These are phyloP conservation scores for Dactylellina drechsleri DNA, from an alignment of 2,329 filamentous ascomycete species.

Conservation along the genomic window DNA sequence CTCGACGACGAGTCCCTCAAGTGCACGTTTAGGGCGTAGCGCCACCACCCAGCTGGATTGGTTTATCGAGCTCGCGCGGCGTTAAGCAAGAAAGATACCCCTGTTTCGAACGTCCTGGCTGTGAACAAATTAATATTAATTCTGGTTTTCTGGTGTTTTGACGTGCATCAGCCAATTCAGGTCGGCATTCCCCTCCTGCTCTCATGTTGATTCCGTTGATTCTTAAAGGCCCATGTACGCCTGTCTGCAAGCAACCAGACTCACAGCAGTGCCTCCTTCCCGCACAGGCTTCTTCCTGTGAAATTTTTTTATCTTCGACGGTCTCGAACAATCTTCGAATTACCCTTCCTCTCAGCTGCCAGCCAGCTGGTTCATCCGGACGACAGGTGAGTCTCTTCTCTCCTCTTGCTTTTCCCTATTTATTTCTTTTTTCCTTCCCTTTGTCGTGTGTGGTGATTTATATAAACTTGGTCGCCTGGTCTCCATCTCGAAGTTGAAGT, in stretches of 20 bases:
- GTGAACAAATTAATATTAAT: slow-evolving; percentile 18
- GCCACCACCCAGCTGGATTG: slow-evolving; percentile 38
- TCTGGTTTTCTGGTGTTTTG: slow-evolving; percentile 37
- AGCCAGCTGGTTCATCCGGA: not conserved
- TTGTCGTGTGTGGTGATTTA: not conserved
- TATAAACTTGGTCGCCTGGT: not conserved
- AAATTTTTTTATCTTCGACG: slow-evolving; percentile 12
- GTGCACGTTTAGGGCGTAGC: slow-evolving; percentile 15
- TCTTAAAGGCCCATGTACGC: slow-evolving; percentile 28
- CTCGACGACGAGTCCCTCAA: not conserved
- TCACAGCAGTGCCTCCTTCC: slow-evolving; percentile 29
- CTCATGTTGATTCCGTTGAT: slow-evolving; percentile 6
- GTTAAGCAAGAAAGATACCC: slow-evolving; percentile 49
- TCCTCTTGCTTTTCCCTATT: not conserved
- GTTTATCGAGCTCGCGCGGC: slow-evolving; percentile 17
- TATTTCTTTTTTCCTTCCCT: not conserved
- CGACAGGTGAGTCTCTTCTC: slow-evolving; percentile 10
- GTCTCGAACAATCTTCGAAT: slow-evolving; percentile 25
- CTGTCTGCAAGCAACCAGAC: slow-evolving; percentile 20
- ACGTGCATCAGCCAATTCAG: slow-evolving; percentile 29
- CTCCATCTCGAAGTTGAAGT: not conserved
- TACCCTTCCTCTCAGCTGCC: slow-evolving; percentile 16
- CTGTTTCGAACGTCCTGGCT: slow-evolving; percentile 7
- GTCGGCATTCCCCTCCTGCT: slow-evolving; percentile 18
- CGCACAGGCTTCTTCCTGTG: slow-evolving; percentile 19